A percentile compares a stretch with the other conserved stretches of the same genome.
These are phyloP conservation scores for Takashimella tepidaria DNA, from an alignment of 1,284 basidiomycete genomes.

Conservation along the genomic window DNA sequence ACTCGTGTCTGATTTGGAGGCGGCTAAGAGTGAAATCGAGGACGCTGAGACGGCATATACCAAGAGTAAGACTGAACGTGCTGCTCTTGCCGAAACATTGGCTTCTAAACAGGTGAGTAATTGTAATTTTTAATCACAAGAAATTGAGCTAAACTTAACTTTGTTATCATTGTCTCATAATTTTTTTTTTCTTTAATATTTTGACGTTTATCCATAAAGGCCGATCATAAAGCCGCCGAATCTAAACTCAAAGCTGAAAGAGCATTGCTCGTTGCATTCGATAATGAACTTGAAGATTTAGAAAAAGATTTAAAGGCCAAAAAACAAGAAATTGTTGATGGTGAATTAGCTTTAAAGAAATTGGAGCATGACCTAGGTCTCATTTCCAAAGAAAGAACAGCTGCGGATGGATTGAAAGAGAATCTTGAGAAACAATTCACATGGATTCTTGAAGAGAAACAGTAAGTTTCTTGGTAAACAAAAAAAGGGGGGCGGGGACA, in stretches of 20 bases:
- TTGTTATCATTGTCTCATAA: no score
- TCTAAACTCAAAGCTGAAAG: conserved; percentile 72
- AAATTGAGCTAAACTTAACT: no score
- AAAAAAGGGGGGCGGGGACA: background rate
- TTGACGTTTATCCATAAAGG: conserved; percentile 46
- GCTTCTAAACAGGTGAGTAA: conserved; percentile 55
- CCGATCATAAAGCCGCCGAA: conserved; percentile 60
- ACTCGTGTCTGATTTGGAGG: conserved; percentile 69
- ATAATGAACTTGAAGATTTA: conserved; percentile 77
- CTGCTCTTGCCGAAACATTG: conserved; percentile 56
- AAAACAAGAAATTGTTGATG: conserved; percentile 67
- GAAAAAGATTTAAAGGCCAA: conserved; percentile 75
- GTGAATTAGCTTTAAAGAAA: conserved; percentile 64
- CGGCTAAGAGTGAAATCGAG: conserved; percentile 56
- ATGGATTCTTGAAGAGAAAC: conserved; percentile 83
- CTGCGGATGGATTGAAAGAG: conserved; percentile 55
- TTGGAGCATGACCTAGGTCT: conserved; percentile 54
- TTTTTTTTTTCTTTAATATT: background rate
- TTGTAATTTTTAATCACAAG: conserved; percentile 15
- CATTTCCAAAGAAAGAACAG: conserved; percentile 50
- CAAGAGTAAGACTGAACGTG: conserved; percentile 51
- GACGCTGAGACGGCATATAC: conserved; percentile 59
- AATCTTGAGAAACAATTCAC: conserved; percentile 72
- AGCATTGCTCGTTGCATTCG: conserved; percentile 78
- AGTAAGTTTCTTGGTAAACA: conserved; percentile 53